Evolutionary conservation across 1,284 basidiomycete genomes (phyloP).

Genomic region (Puccinia novopanici): DNA sequence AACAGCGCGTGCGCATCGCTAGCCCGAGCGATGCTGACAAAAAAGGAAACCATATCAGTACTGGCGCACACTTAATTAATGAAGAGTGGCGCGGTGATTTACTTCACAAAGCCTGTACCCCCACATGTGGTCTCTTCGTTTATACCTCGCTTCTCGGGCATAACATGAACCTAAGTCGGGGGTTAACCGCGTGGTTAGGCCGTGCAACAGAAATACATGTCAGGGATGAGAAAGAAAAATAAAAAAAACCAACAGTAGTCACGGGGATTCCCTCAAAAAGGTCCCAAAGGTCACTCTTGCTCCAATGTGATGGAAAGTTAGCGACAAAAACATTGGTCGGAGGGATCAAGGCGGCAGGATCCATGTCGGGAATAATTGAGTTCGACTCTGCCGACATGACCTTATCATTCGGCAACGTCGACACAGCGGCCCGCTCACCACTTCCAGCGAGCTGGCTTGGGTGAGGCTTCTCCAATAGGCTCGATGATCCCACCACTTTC

Average conservation of each 20-base stretch:
- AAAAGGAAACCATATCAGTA: neutral
- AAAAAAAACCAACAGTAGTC: slow-evolving; percentile 19
- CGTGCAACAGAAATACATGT: neutral
- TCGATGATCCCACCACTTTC: neutral
- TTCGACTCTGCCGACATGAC: neutral
- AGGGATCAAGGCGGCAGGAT: neutral
- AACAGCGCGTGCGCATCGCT: slow-evolving; percentile 43
- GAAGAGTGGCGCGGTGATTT: neutral
- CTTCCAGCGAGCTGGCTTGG: neutral
- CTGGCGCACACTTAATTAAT: neutral
- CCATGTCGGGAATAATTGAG: slow-evolving; percentile 24
- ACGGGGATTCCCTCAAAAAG: slow-evolving; percentile 45
- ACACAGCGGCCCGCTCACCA: neutral
- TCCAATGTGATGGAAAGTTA: slow-evolving; percentile 48
- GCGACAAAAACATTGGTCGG: slow-evolving; percentile 47
- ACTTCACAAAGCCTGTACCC: slow-evolving; percentile 47
- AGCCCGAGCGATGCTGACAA: slow-evolving; percentile 26
- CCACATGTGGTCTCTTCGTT: slow-evolving; percentile 25
- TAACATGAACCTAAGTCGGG: slow-evolving; percentile 37
- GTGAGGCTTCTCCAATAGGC: neutral
- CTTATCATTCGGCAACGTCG: neutral
- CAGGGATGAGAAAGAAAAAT: neutral
- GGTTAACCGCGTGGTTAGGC: neutral
- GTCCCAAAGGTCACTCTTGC: slow-evolving; percentile 48
- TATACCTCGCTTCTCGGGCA: slow-evolving; percentile 15